Evolutionary conservation across 2,329 filamentous ascomycete species (phyloP), one percentile per base, ranked within the genome.

Genomic region (Trichothecium roseum): DNA sequence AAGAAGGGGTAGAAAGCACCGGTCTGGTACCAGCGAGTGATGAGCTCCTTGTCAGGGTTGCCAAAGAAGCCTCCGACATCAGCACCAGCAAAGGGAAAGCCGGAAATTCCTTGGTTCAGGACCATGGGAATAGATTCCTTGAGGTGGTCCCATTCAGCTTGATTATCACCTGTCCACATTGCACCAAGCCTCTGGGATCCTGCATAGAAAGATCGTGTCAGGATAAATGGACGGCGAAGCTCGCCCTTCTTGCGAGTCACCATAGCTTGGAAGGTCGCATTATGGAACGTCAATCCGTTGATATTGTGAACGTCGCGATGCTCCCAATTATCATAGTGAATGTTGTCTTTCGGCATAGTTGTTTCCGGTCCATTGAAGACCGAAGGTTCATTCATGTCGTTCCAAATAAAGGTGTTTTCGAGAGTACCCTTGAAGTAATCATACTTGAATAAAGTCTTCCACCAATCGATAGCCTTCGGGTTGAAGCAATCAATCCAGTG

Each of bases 111-210:
- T 52, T 94, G 84, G 57, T 83, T 91, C 28, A 98, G 66, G 17
- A 94, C 68, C 91, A 98, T 98, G 17, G 91, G 89, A 27, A 95
- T 74, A 2, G 87, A 83, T 1, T 80, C 84, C n/a, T 78, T 84
- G 13, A 98, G 72, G 52, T 96, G 88, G 14, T 80, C 78, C 91
- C 91, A 98, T 17, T 75, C 79, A 9, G 91, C 91, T 56, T 91
- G 84, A 62, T 98, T 98, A 55, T 98, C 91, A 41, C 91, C 91
- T 15, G 91, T 98, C 91, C 91, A 98, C 88, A 95, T 95, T 40
- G 91, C 89, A 43, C 86, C 85, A 29, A 85, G 65, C 38, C 89
- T 79, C 62, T 98, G 91, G 37, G 84, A 87, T 26, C 91, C 91
- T 10, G 89, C 76, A 54, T 81, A 98, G 65, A 93, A 98, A 1